Evolutionary conservation across 2,329 filamentous ascomycete genomes (phyloP).

Genomic region (Ophiostoma australiae): DNA sequence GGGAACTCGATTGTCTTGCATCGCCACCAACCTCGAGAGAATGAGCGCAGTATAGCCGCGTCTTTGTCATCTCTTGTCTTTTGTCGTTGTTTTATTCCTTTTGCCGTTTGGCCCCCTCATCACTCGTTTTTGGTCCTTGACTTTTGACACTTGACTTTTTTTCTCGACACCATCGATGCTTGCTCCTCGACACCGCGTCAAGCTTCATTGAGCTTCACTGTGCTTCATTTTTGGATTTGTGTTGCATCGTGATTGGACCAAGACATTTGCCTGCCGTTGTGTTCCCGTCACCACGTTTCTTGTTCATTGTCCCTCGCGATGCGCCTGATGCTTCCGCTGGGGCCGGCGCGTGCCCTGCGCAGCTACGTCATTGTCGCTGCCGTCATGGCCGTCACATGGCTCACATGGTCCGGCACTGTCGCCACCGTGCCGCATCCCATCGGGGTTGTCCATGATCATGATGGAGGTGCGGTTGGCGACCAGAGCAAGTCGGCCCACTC

Average conservation of each 20-base stretch:
- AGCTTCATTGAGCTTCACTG: not conserved
- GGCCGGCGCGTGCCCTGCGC: conserved; percentile 17
- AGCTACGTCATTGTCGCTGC: conserved; percentile 6
- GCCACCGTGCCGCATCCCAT: conserved; percentile 1
- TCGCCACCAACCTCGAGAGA: not conserved
- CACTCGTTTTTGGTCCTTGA: not conserved
- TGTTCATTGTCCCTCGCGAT: conserved; percentile 1
- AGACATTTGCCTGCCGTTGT: not conserved
- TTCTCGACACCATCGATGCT: not conserved
- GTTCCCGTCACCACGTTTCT: not conserved
- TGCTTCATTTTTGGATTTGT: not conserved
- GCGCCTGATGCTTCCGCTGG: conserved; percentile 17
- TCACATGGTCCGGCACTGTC: conserved; percentile 14
- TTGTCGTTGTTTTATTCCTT: not conserved
- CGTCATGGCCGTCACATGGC: conserved; percentile 17
- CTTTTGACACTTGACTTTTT: not conserved
- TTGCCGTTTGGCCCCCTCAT: not conserved
- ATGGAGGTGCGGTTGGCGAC: not conserved
- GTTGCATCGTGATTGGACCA: not conserved
- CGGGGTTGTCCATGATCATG: not conserved
- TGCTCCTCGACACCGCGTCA: not conserved
- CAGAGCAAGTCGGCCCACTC: conserved; percentile 8
- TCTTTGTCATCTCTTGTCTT: not conserved
- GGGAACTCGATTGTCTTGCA: not conserved
- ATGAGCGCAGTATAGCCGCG: not conserved